Percentiles rank a stretch among this genome's conserved stretches.
Evolutionary conservation across 176 grass and related monocot genomes (phyloP).

Genomic region (Oryza meyeriana): DNA sequence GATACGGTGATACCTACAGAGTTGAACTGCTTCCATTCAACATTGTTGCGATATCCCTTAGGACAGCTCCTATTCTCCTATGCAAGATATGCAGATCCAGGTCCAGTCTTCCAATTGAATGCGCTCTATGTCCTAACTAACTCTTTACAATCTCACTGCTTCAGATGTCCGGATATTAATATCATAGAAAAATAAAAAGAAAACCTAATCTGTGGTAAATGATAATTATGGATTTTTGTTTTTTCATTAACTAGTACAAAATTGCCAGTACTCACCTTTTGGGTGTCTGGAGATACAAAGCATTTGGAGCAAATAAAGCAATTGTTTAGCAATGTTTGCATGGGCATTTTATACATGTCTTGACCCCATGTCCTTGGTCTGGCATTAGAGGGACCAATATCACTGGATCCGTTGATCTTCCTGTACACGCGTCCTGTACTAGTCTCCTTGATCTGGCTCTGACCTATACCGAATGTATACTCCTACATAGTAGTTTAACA

Average conservation of each 20-base stretch:
- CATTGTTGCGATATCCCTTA: neutral
- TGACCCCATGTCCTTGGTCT: conserved; percentile 4
- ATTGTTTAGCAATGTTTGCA: neutral
- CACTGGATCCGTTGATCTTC: neutral
- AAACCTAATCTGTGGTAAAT: neutral
- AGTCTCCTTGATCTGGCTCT: neutral
- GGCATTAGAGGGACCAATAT: conserved; percentile 15
- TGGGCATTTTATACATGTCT: neutral
- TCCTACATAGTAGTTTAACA: neutral
- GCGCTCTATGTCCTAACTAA: neutral
- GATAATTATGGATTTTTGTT: neutral
- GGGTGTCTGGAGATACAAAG: too few relatives aligned
- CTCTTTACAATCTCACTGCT: neutral
- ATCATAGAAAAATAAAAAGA: neutral
- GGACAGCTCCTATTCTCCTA: neutral
- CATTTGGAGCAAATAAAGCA: neutral
- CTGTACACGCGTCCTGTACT: neutral
- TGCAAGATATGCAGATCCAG: neutral
- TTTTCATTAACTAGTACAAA: neutral
- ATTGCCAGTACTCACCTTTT: too few relatives aligned
- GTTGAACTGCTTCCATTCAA: neutral
- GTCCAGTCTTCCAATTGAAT: neutral
- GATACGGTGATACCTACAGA: neutral
- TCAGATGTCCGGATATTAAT: neutral
- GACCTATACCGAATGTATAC: neutral